Base-by-base conservation (phyloP, 805 yeast genomes). In the Monosporozyma aquatica region DNA sequence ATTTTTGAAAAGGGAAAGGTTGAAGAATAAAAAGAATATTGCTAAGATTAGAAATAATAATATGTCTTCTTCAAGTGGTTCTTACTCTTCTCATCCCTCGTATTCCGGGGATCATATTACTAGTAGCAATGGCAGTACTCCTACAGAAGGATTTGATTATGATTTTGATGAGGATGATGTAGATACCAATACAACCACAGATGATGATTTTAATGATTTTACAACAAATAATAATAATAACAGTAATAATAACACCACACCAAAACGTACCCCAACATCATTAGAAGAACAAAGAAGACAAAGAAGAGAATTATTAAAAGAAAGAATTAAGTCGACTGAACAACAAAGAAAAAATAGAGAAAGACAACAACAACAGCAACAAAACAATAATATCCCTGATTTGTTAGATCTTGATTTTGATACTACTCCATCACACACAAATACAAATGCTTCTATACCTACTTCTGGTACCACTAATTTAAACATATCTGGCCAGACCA, bases 281-380 rank as follows among this genome's bases (percentile, higher is more conserved):
- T 47, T 58, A 17, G 65, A 61, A 32, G 59, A 61, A 48, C 65
- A 62, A 44, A 54, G 67, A 48, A 58, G 58, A 36, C 64, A 62
- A 43, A 58, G 65, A 47, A 58, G 67, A 43, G 65, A 61, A 42
- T 49, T 61, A n/a, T 47, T 62, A 24, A 57, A 62, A 33, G 64
- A 61, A 39, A 55, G 60, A 42, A 61, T 62, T 39, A 60, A 54
- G 43, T 48, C 49, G 20, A 58, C 58, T 23, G 65, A 62, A 45
- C 52, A 51, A 37, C 61, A 60, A 43, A 53, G 64, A 33, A 58
- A 61, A 44, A 49, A 52, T 15, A 44, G 42, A 29, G 40, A 40
- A 29, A 20, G 21, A 18, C 32, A 36, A 15, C 43, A 49, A 35
- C 46, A 43, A 17, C 41, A 52, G 33, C 46, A 54, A 21, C 48